A percentile compares a stretch with the other conserved stretches of the same genome.
These are phyloP conservation scores for Apiosordaria backusii DNA, from an alignment of 495 filamentous ascomycete species.

Conservation along the genomic window DNA sequence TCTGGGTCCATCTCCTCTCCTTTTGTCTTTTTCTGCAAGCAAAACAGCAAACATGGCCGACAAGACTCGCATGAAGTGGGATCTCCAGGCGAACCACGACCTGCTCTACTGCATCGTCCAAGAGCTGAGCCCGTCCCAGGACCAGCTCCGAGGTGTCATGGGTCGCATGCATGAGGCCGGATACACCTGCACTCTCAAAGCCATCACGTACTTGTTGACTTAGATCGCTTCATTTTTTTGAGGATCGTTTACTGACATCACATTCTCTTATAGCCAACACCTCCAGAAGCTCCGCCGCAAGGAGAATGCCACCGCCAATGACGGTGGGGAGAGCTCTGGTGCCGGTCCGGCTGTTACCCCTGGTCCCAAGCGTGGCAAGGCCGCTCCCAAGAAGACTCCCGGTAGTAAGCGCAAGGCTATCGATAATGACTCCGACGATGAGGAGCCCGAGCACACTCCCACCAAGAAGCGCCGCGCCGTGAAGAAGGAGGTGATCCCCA, in stretches of 20 bases:
- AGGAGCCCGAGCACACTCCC: conserved; percentile 9
- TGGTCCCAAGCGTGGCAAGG: neutral
- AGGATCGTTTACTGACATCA: conserved; percentile 15
- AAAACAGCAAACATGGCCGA: neutral
- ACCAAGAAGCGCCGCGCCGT: conserved; percentile 15
- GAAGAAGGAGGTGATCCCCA: neutral
- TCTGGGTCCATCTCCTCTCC: no score
- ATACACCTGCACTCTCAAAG: conserved; percentile 30
- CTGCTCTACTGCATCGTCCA: conserved; percentile 24
- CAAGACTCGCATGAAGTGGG: conserved; percentile 28
- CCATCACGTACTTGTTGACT: conserved; percentile 27
- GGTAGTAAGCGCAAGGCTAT: conserved; percentile 6
- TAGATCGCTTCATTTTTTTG: conserved; percentile 1
- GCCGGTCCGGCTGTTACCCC: neutral
- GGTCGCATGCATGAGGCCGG: conserved; percentile 23
- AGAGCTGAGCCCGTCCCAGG: conserved; percentile 18
- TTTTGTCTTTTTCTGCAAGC: no score
- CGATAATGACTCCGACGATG: conserved; percentile 4
- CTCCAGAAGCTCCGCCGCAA: conserved; percentile 41
- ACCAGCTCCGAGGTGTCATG: conserved; percentile 23
- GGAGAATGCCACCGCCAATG: conserved; percentile 16
- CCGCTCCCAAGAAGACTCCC: conserved; percentile 6
- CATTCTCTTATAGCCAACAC: conserved; percentile 32
- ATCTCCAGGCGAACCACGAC: conserved; percentile 28
- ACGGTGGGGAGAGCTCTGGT: neutral